Percentiles rank a stretch among this genome's conserved stretches.
Conservation (phyloP, 768 basidiomycete species). For the Inosperma sp. region DNA sequence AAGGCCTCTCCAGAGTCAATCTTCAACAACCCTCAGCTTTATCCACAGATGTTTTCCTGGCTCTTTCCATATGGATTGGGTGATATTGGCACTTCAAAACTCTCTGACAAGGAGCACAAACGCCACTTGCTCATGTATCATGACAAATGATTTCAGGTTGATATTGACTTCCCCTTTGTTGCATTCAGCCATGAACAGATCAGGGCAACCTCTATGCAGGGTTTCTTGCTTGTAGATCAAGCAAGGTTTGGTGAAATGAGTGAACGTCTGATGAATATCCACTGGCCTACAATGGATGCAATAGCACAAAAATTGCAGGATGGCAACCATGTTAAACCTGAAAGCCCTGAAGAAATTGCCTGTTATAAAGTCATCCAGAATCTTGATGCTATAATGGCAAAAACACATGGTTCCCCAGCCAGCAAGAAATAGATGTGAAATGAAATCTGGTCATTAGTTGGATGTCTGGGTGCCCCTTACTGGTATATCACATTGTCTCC, state of each 20-base stretch:
- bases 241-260: constrained; percentile 22
- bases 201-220: constrained; percentile 18
- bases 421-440: too few species aligned
- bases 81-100: background rate
- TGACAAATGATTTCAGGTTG: constrained; percentile 17
- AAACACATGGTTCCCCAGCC: constrained; percentile 27
- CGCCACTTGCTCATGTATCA: constrained; percentile 24
- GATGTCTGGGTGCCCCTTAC: too few species aligned
- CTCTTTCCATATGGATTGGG: constrained; percentile 6
- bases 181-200: too few species aligned
- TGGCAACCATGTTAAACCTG: constrained; percentile 20
- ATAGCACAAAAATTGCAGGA: constrained; percentile 17
- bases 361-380: constrained; percentile 31
- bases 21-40: constrained; percentile 32
- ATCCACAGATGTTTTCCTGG: constrained; percentile 28
- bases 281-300: constrained; percentile 17
- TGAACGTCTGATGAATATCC: too few species aligned
- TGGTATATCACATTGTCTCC: too few species aligned
- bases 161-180: too few species aligned
- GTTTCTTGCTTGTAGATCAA: constrained; percentile 23
- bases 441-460: constrained; percentile 27
- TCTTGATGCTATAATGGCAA: constrained; percentile 29
- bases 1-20: constrained; percentile 17
- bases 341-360: constrained; percentile 24
- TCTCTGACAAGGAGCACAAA: constrained; percentile 13